Percentiles rank a stretch among this genome's conserved stretches.
Evolutionary conservation across 305 asterid genomes (phyloP).

Genomic region (Fraxinus velutina): DNA sequence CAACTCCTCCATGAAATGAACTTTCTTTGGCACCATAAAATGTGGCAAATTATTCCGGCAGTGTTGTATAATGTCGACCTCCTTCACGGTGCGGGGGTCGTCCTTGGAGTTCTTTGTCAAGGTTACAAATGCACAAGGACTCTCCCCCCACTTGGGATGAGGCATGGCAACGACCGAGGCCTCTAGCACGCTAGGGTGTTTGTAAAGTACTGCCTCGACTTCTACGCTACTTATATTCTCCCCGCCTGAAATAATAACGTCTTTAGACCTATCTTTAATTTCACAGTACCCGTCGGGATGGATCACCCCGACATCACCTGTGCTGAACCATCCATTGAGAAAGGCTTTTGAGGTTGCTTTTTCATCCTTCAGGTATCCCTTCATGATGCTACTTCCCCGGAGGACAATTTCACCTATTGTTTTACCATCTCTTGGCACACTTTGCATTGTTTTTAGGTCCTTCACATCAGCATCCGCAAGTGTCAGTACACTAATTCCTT

Average conservation of each 20-base stretch:
- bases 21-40: conserved; percentile 73
- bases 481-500: conserved; percentile 23
- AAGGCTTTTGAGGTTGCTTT: conserved; percentile 23
- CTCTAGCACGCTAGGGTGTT: conserved; percentile 22
- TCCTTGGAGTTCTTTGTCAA: neutral
- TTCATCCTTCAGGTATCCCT: conserved; percentile 32
- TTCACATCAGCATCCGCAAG: conserved; percentile 31
- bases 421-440: conserved; percentile 30
- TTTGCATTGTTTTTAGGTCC: conserved; percentile 11
- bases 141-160: conserved; percentile 29
- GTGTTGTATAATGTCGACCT: conserved; percentile 43
- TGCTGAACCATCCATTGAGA: conserved; percentile 26
- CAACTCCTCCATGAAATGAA: conserved; percentile 45
- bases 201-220: conserved; percentile 18
- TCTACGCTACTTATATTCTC: conserved; percentile 31
- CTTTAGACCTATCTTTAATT: conserved; percentile 42
- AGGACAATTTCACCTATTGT: conserved; percentile 32
- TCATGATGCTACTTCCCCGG: conserved; percentile 31
- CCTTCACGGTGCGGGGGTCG: neutral
- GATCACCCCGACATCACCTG: conserved; percentile 42
- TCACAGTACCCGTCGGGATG: conserved; percentile 45
- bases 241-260: conserved; percentile 39
- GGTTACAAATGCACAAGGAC: conserved; percentile 30
- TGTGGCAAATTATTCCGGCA: conserved; percentile 50
- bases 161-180: conserved; percentile 30